Evolutionary conservation across 768 basidiomycete genomes (phyloP).

Genomic region (Rhodocollybia butyracea): DNA sequence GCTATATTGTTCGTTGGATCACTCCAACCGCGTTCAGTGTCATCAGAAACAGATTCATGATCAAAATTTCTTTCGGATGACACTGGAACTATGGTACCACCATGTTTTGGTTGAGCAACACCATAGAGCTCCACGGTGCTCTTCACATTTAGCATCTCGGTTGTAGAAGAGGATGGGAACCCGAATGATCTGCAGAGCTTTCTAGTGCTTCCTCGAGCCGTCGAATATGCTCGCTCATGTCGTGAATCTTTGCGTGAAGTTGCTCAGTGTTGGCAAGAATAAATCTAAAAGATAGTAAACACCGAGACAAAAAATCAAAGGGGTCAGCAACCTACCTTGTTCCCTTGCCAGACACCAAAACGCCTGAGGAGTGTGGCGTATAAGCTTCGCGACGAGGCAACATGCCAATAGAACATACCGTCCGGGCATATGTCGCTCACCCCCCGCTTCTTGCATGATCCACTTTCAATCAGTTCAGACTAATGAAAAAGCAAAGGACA

Average conservation of each 20-base stretch:
- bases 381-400: neutral
- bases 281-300: slow-evolving; percentile 31
- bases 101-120: slow-evolving; percentile 21
- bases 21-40: neutral
- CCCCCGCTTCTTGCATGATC: slow-evolving; percentile 48
- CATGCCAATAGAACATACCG: slow-evolving; percentile 31
- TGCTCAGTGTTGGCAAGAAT: slow-evolving; percentile 68
- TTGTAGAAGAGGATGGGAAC: slow-evolving; percentile 54
- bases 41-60: neutral
- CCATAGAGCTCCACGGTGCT: slow-evolving; percentile 52
- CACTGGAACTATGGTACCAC: neutral
- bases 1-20: neutral
- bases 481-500: slow-evolving; percentile 9
- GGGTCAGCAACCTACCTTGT: slow-evolving; percentile 35
- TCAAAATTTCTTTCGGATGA: slow-evolving; percentile 2
- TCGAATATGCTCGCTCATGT: slow-evolving; percentile 66
- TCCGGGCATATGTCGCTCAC: slow-evolving; percentile 67
- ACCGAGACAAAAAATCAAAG: slow-evolving; percentile 4
- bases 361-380: slow-evolving; percentile 33
- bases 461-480: slow-evolving; percentile 2
- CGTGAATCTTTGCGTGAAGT: slow-evolving; percentile 59
- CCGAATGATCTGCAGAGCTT: slow-evolving; percentile 28
- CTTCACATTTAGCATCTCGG: slow-evolving; percentile 49
- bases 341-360: slow-evolving; percentile 63
- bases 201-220: slow-evolving; percentile 56